These are phyloP conservation scores for Lachnellula subtilissima DNA, from an alignment of 2,329 filamentous ascomycete species.

Conservation along the genomic window DNA sequence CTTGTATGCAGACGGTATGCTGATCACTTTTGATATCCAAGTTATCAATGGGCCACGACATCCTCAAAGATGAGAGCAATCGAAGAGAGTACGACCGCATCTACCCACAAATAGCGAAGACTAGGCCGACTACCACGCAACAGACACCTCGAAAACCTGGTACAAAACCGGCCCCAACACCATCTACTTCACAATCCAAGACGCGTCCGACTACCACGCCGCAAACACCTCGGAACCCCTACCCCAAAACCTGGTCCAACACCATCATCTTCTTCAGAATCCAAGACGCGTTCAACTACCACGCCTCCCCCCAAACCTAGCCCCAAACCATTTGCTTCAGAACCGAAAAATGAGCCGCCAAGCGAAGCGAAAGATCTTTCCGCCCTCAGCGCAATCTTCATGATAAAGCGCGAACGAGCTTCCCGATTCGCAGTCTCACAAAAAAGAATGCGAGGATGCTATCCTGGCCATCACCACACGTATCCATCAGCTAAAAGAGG, in stretches of 20 bases:
- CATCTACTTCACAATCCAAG: slow-evolving; percentile 6
- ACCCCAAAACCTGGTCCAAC: too few relatives aligned
- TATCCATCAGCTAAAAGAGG: background rate
- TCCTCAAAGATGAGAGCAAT: slow-evolving; percentile 27
- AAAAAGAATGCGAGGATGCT: background rate
- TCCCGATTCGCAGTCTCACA: background rate
- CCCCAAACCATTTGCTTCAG: slow-evolving; percentile 6
- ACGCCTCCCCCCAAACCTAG: too few relatives aligned
- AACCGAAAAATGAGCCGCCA: background rate
- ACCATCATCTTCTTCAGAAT: slow-evolving; percentile 5
- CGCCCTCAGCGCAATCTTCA: background rate
- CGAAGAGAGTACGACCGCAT: slow-evolving; percentile 30
- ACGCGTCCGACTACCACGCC: too few relatives aligned
- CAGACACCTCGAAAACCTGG: background rate
- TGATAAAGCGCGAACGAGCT: background rate
- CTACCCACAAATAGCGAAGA: slow-evolving; percentile 14
- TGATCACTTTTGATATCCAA: background rate
- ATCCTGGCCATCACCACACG: background rate
- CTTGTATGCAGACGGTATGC: background rate
- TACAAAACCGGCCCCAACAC: background rate
- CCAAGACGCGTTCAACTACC: background rate
- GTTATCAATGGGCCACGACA: slow-evolving; percentile 28
- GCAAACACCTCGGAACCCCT: too few relatives aligned
- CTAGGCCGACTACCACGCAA: background rate
- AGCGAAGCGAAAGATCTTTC: background rate